These are phyloP conservation scores for Hypoxylon sp. DNA, from an alignment of 2,329 filamentous ascomycete species.

Conservation along the genomic window DNA sequence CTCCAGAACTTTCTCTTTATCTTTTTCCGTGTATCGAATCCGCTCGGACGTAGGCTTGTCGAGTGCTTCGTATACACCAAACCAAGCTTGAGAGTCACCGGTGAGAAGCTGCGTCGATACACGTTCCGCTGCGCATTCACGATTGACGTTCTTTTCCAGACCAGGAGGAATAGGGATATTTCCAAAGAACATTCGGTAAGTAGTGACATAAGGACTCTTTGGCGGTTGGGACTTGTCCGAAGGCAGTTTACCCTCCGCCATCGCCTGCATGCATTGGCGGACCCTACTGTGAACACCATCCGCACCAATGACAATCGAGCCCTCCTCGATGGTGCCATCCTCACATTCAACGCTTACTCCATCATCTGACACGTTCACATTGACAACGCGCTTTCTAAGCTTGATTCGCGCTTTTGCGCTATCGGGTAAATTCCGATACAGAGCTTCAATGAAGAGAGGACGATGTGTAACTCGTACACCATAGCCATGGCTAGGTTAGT, in stretches of 20 bases:
- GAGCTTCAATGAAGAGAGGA: slow-evolving; percentile 45
- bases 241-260: slow-evolving; percentile 31
- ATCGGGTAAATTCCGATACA: slow-evolving; percentile 45
- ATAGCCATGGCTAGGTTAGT: slow-evolving; percentile 46
- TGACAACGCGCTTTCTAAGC: slow-evolving; percentile 47
- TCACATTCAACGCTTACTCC: slow-evolving; percentile 53
- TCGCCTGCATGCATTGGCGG: slow-evolving; percentile 53
- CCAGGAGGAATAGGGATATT: slow-evolving; percentile 35
- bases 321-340: slow-evolving; percentile 56
- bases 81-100: slow-evolving; percentile 40
- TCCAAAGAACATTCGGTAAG: slow-evolving; percentile 46
- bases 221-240: slow-evolving; percentile 24
- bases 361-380: slow-evolving; percentile 46
- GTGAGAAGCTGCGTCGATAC: slow-evolving; percentile 47
- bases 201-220: slow-evolving; percentile 46
- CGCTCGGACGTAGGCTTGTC: slow-evolving; percentile 48
- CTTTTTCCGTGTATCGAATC: slow-evolving; percentile 51
- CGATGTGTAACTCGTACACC: slow-evolving; percentile 45
- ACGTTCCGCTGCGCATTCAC: slow-evolving; percentile 37
- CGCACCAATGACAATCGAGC: slow-evolving; percentile 59
- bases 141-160: slow-evolving; percentile 26
- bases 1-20: slow-evolving; percentile 48
- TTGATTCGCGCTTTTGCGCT: slow-evolving; percentile 41
- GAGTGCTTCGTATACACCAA: slow-evolving; percentile 52
- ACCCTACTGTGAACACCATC: slow-evolving; percentile 60